phyloP scores from a whole-genome alignment of 2,329 filamentous ascomycete species.

The Ceratocystis harringtonii region DNA sequence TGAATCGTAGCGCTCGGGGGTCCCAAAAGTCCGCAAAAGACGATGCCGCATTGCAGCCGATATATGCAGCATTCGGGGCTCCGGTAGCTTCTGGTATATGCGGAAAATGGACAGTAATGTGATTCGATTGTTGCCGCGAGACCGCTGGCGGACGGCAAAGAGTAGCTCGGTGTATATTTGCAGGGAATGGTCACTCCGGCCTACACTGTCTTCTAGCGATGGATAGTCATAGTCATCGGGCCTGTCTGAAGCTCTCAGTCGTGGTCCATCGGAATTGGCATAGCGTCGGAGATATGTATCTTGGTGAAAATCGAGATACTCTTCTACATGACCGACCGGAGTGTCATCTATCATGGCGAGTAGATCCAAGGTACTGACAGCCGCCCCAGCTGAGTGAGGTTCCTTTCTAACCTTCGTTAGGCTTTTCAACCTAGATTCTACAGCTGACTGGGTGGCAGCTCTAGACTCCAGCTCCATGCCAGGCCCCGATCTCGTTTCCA shows the following conservation, averaged over 20 bases:
- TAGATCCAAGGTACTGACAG: slow-evolving; percentile 29
- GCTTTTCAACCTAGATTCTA: neutral
- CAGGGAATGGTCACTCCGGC: slow-evolving; percentile 25
- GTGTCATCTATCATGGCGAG: slow-evolving; percentile 39
- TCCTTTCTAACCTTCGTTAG: neutral
- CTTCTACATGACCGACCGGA: slow-evolving; percentile 30
- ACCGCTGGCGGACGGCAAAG: slow-evolving; percentile 28
- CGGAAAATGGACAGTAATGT: slow-evolving; percentile 34
- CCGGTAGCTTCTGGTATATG: slow-evolving; percentile 35
- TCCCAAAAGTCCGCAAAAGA: slow-evolving; percentile 54
- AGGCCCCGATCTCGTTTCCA: neutral
- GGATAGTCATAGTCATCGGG: slow-evolving; percentile 35
- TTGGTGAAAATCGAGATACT: slow-evolving; percentile 36
- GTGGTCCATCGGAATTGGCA: slow-evolving; percentile 35
- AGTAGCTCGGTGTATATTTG: slow-evolving; percentile 28
- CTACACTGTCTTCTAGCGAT: slow-evolving; percentile 27
- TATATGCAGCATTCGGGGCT: slow-evolving; percentile 38
- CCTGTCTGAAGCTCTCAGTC: slow-evolving; percentile 35
- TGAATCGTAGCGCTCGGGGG: slow-evolving; percentile 40
- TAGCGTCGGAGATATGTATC: slow-evolving; percentile 42
- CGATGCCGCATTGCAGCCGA: slow-evolving; percentile 40
- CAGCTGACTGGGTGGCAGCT: neutral
- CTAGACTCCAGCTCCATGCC: neutral
- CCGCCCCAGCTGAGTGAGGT: slow-evolving; percentile 12
- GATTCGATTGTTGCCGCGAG: slow-evolving; percentile 27